These are phyloP conservation scores for Theobroma cacao DNA, from an alignment of 345 rosid species.

Conservation along the genomic window DNA sequence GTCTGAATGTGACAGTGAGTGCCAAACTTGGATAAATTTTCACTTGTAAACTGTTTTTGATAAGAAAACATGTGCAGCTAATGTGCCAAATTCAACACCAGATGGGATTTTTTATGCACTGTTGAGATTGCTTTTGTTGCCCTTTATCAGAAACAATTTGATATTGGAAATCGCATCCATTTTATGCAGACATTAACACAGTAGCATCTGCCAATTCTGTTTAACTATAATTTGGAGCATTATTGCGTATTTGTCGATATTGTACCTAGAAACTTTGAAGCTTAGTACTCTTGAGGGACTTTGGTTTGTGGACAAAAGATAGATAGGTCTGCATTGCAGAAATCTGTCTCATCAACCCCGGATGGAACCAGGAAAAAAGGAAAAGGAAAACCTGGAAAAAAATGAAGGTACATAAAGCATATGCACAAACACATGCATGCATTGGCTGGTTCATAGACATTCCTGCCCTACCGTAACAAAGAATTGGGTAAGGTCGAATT, in stretches of 20 bases:
- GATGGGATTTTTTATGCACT: not conserved
- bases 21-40: no score
- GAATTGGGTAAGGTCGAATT: not conserved
- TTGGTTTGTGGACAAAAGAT: not conserved
- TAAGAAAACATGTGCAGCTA: no score
- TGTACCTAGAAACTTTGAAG: no score
- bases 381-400: not conserved
- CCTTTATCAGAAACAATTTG: not conserved
- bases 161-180: no score
- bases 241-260: no score
- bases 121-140: not conserved
- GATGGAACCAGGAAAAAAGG: not conserved
- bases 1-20: not conserved
- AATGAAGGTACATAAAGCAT: not conserved
- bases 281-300: no score
- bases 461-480: not conserved
- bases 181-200: no score
- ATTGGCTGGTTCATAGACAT: conserved; percentile 1
- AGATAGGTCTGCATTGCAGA: not conserved
- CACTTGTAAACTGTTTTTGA: not conserved
- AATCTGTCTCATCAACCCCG: not conserved
- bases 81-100: not conserved
- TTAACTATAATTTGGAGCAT: no score
- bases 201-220: no score
- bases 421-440: conserved; percentile 9